Conservation (phyloP, 306 rosid genomes). For the Malus asiatica region DNA sequence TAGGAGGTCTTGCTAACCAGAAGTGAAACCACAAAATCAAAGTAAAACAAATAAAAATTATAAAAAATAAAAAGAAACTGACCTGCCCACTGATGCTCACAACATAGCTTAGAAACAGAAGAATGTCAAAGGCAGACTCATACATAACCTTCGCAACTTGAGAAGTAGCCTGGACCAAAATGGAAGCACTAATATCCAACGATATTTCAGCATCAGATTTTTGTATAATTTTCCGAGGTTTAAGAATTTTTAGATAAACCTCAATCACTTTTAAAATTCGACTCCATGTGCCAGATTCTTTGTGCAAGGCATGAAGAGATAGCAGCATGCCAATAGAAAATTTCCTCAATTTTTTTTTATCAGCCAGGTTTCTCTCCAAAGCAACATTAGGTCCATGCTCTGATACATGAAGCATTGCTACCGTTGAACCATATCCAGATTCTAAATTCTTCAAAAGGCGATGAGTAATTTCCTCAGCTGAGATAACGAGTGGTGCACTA, state of each 20-base stretch:
- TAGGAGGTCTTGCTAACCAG: background rate
- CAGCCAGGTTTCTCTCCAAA: conserved; percentile 49
- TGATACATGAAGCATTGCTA: conserved; percentile 25
- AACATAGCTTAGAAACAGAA: conserved; percentile 75
- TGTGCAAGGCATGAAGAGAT: conserved; percentile 68
- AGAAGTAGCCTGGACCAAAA: conserved; percentile 71
- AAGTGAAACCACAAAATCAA: background rate
- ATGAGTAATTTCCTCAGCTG: conserved; percentile 60
- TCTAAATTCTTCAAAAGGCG: conserved; percentile 60
- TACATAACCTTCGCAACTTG: conserved; percentile 86
- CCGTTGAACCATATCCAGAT: conserved; percentile 64
- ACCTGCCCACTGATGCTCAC: conserved; percentile 83
- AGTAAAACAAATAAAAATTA: background rate
- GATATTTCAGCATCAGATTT: conserved; percentile 34
- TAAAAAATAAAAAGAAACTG: conserved; percentile 7
- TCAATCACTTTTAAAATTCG: conserved; percentile 54
- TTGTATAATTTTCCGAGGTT: conserved; percentile 56
- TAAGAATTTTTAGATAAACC: conserved; percentile 67
- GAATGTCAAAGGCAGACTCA: conserved; percentile 78
- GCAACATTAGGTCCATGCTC: conserved; percentile 39
- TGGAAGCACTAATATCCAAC: conserved; percentile 50
- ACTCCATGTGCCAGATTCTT: conserved; percentile 68
- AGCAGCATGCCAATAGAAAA: conserved; percentile 71
- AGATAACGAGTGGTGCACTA: conserved; percentile 35
- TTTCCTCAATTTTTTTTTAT: conserved; percentile 64